A percentile compares a stretch with the other conserved stretches of the same genome.
Evolutionary conservation across 2,329 filamentous ascomycete species (phyloP).

Genomic region (Sclerotiophoma versabilis): DNA sequence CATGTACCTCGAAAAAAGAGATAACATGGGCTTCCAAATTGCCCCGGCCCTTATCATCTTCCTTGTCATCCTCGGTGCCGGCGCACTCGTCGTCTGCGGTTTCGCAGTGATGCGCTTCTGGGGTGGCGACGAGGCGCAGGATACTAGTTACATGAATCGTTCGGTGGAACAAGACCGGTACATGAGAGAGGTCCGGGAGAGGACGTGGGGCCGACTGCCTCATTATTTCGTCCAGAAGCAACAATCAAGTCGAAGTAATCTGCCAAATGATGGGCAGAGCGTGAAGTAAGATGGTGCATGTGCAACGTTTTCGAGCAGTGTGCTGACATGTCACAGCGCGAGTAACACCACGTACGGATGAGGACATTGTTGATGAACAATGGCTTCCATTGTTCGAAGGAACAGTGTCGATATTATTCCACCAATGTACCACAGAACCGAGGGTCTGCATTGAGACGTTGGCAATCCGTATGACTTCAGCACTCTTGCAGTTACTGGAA

Average conservation of each 20-base stretch:
- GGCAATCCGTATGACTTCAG: neutral
- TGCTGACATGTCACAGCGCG: slow-evolving; percentile 4
- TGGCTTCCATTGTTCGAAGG: neutral
- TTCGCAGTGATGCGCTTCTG: slow-evolving; percentile 34
- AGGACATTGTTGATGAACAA: neutral
- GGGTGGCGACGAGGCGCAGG: slow-evolving; percentile 16
- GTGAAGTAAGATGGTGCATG: slow-evolving; percentile 1
- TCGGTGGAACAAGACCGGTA: slow-evolving; percentile 41
- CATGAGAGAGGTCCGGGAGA: slow-evolving; percentile 41
- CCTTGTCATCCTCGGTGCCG: slow-evolving; percentile 38
- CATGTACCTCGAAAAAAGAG: slow-evolving; percentile 30
- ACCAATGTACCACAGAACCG: neutral
- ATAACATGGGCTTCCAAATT: slow-evolving; percentile 39
- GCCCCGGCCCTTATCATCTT: slow-evolving; percentile 38
- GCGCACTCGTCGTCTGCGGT: slow-evolving; percentile 26
- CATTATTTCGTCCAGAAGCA: slow-evolving; percentile 1
- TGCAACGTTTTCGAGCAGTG: neutral
- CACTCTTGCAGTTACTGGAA: neutral
- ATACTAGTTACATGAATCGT: slow-evolving; percentile 11
- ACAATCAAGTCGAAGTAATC: slow-evolving; percentile 11
- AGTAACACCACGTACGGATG: slow-evolving; percentile 16
- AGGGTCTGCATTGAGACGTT: neutral
- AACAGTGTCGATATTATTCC: neutral
- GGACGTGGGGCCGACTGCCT: slow-evolving; percentile 30
- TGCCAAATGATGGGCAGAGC: slow-evolving; percentile 22